Conservation (phyloP, 2,329 filamentous ascomycete genomes). For the Boeremia lycopersici region DNA sequence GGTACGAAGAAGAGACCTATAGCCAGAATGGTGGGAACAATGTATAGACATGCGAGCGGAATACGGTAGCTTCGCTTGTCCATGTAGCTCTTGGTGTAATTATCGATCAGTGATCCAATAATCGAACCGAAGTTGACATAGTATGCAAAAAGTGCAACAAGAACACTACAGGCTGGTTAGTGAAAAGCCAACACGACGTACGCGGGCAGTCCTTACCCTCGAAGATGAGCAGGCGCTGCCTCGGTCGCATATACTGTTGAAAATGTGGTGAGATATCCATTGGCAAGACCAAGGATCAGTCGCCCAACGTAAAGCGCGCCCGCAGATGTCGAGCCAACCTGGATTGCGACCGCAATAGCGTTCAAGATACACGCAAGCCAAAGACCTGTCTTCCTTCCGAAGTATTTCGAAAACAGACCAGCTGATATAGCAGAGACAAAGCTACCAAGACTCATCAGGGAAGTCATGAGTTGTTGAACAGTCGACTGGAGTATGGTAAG, state of each 20-base stretch:
- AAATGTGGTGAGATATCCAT: constrained; percentile 60
- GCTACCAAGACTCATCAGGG: constrained; percentile 58
- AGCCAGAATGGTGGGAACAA: constrained; percentile 56
- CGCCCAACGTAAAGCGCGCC: constrained; percentile 52
- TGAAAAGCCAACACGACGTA: not conserved
- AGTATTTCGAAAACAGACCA: constrained; percentile 55
- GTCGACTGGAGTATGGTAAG: constrained; percentile 45
- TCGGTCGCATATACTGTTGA: constrained; percentile 59
- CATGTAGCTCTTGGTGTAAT: constrained; percentile 32
- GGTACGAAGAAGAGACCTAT: constrained; percentile 41
- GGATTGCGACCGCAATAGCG: constrained; percentile 43
- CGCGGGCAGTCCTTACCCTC: constrained; percentile 25
- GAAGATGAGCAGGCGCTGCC: constrained; percentile 33
- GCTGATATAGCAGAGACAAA: constrained; percentile 58
- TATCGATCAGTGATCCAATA: constrained; percentile 49
- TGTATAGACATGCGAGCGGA: constrained; percentile 59
- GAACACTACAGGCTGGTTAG: constrained; percentile 48
- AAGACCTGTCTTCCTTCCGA: constrained; percentile 54
- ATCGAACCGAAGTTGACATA: constrained; percentile 58
- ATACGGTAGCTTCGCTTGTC: constrained; percentile 48
- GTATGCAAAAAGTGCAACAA: constrained; percentile 52
- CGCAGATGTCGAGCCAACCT: constrained; percentile 21
- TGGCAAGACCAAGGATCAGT: constrained; percentile 40
- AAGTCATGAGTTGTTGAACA: constrained; percentile 61
- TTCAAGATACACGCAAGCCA: constrained; percentile 58